A percentile compares a stretch with the other conserved stretches of the same genome.
Evolutionary conservation across 106 monocot species (phyloP).

Genomic region (Dendrobium officinale): DNA sequence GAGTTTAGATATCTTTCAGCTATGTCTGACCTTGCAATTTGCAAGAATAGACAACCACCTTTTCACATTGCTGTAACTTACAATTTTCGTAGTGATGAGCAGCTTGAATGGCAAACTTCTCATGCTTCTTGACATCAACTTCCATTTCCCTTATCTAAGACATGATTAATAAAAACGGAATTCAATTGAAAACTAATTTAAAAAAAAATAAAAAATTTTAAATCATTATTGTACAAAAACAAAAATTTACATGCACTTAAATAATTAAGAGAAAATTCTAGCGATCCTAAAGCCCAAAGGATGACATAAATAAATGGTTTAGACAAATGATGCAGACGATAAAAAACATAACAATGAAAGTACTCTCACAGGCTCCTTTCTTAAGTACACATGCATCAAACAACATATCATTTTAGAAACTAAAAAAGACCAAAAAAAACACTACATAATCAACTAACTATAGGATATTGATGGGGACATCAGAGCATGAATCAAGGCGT

Average conservation of each 20-base stretch:
- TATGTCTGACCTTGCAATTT: neutral
- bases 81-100: constrained; percentile 60
- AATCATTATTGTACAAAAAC: neutral
- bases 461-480: neutral
- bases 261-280: neutral
- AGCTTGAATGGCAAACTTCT: constrained; percentile 65
- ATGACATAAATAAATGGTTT: neutral
- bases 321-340: neutral
- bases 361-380: neutral
- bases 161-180: constrained; percentile 14
- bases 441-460: neutral
- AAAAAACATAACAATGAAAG: neutral
- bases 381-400: neutral
- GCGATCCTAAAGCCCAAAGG: neutral
- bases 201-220: neutral
- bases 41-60: neutral
- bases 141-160: constrained; percentile 82
- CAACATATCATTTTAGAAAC: neutral
- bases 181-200: neutral
- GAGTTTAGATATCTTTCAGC: neutral
- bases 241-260: neutral
- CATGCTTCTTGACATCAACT: constrained; percentile 58
- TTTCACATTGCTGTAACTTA: constrained; percentile 30
- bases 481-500: no score
- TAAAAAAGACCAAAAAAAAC: neutral